phyloP scores from a whole-genome alignment of 1,139 yeast genomes.

The Trichomonascaceae sp. region DNA sequence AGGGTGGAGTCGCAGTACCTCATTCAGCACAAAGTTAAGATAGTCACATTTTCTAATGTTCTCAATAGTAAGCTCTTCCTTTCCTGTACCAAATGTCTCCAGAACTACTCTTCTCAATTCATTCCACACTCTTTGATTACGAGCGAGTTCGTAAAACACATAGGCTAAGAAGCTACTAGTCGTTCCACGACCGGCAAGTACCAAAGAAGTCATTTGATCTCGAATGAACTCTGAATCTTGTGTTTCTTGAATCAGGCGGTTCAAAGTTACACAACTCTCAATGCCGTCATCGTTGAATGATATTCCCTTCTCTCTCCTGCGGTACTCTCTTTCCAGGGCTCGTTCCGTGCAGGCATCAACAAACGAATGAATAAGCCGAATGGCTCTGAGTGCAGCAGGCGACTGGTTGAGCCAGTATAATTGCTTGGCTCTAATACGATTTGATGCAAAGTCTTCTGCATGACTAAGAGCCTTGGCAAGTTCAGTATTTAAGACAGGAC shows the following conservation, averaged over 20 bases:
- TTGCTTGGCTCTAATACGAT: slow-evolving; percentile 12
- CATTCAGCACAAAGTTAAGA: slow-evolving; percentile 45
- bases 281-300: slow-evolving; percentile 1
- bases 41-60: slow-evolving; percentile 45
- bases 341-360: slow-evolving; percentile 31
- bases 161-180: slow-evolving; percentile 51
- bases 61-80: slow-evolving; percentile 38
- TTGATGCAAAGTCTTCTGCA: not conserved
- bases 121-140: slow-evolving; percentile 38
- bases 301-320: slow-evolving; percentile 5
- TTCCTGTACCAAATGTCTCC: slow-evolving; percentile 23
- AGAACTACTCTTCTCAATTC: slow-evolving; percentile 39
- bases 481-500: slow-evolving; percentile 9
- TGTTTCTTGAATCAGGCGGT: slow-evolving; percentile 47
- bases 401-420: slow-evolving; percentile 12
- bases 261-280: slow-evolving; percentile 38
- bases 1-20: slow-evolving; percentile 49
- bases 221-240: slow-evolving; percentile 45
- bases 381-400: slow-evolving; percentile 30
- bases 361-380: slow-evolving; percentile 27
- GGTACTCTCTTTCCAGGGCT: slow-evolving; percentile 22
- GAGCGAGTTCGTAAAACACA: slow-evolving; percentile 42
- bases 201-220: slow-evolving; percentile 47
- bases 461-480: not conserved
- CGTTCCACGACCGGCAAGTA: slow-evolving; percentile 54